Percentiles rank a stretch among this genome's conserved stretches.
Conservation (phyloP, 257 asterid species). For the Ilex asprella region DNA sequence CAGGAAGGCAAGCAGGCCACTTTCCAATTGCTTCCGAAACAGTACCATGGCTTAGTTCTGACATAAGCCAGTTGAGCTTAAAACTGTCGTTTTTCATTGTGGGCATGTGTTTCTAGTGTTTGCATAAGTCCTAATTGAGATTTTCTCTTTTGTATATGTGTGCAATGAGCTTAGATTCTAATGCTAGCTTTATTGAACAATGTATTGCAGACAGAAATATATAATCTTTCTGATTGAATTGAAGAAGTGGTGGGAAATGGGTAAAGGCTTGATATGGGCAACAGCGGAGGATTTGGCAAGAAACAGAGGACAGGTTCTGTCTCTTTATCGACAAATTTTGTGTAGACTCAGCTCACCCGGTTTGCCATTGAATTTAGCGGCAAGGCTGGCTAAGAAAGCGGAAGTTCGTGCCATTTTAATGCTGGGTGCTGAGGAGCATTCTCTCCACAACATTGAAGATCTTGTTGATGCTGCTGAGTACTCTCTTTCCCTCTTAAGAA, state of each 20-base stretch:
- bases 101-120: no score
- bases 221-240: not conserved
- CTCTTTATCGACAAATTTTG: constrained; percentile 65
- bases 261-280: constrained; percentile 77
- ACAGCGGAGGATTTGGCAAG: constrained; percentile 72
- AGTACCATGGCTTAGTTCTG: no score
- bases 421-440: constrained; percentile 71
- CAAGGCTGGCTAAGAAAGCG: constrained; percentile 65
- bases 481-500: constrained; percentile 55
- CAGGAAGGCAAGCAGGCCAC: no score
- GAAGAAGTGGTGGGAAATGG: constrained; percentile 30
- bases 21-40: no score
- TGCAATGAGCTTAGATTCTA: no score
- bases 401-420: constrained; percentile 69
- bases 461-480: constrained; percentile 78
- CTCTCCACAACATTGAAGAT: constrained; percentile 76
- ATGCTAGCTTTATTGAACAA: no score
- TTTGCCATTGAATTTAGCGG: constrained; percentile 66
- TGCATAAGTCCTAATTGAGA: no score
- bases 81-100: no score
- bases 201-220: no score
- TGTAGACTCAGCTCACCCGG: constrained; percentile 78
- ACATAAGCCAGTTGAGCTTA: no score
- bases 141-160: no score
- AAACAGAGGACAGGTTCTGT: constrained; percentile 56